These are phyloP conservation scores for Zymoseptoria ardabiliae DNA, from an alignment of 2,329 filamentous ascomycete species.

Conservation along the genomic window DNA sequence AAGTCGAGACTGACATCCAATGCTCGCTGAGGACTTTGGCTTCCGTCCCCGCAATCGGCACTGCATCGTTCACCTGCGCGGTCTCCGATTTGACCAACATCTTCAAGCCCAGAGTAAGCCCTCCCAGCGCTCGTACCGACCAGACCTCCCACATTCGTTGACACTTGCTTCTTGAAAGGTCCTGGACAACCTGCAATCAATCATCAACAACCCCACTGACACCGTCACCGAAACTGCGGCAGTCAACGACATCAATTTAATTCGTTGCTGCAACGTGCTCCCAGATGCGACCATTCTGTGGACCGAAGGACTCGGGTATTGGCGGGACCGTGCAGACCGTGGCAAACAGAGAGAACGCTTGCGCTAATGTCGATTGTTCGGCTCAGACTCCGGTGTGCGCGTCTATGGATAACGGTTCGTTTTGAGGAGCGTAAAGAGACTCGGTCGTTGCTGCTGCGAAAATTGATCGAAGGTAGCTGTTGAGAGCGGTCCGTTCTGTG, in stretches of 20 bases:
- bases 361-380: neutral
- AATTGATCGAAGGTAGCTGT: neutral
- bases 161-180: constrained; percentile 5
- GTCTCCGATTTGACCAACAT: constrained; percentile 7
- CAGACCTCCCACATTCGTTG: neutral
- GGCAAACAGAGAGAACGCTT: neutral
- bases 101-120: constrained; percentile 3
- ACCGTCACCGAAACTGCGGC: constrained; percentile 2
- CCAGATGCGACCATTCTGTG: constrained; percentile 9
- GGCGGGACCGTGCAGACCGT: neutral
- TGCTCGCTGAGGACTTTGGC: neutral
- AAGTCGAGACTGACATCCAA: neutral
- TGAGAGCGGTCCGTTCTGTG: neutral
- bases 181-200: constrained; percentile 10
- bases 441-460: neutral
- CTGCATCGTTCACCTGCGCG: constrained; percentile 11
- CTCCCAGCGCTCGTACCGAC: neutral
- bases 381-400: neutral
- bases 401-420: neutral
- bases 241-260: constrained; percentile 13
- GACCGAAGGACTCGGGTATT: neutral
- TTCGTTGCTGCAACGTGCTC: constrained; percentile 21
- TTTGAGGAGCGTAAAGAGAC: neutral
- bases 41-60: constrained; percentile 1
- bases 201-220: constrained; percentile 7